A percentile compares a stretch with the other conserved stretches of the same genome.
Evolutionary conservation across 2,329 filamentous ascomycete genomes (phyloP).

Genomic region (Sporothrix phasma): DNA sequence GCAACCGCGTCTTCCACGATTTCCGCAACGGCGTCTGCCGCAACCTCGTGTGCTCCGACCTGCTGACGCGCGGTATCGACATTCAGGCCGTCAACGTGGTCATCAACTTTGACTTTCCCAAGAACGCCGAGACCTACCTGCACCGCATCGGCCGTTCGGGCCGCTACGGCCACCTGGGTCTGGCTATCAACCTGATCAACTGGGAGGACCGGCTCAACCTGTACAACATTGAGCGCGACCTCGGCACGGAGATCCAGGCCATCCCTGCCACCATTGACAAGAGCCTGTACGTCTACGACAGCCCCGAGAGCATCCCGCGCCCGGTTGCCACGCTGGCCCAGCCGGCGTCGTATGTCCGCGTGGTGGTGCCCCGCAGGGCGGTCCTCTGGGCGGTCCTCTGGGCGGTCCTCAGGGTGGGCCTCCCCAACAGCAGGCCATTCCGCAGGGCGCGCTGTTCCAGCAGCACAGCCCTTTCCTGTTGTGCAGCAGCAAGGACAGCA

Average conservation of each 20-base stretch:
- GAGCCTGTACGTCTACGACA: conserved; percentile 95
- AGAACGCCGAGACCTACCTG: conserved; percentile 97
- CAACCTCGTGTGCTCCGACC: conserved; percentile 94
- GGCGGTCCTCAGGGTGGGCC: background rate
- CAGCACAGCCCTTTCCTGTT: conserved; percentile 1
- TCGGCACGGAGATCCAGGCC: conserved; percentile 95
- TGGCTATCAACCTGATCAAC: conserved; percentile 98
- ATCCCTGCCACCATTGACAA: conserved; percentile 94
- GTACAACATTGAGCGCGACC: conserved; percentile 95
- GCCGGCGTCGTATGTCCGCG: conserved; percentile 11
- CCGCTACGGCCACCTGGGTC: conserved; percentile 89
- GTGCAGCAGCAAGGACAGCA: background rate
- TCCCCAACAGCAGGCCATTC: background rate
- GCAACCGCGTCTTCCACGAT: conserved; percentile 98
- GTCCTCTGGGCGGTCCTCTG: too few species aligned
- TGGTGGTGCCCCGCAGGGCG: too few species aligned
- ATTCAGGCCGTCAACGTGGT: conserved; percentile 99
- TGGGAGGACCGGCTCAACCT: conserved; percentile 99
- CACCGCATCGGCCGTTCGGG: conserved; percentile 97
- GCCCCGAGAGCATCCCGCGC: conserved; percentile 86
- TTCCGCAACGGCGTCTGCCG: conserved; percentile 97
- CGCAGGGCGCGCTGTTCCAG: background rate
- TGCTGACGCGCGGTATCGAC: conserved; percentile 96
- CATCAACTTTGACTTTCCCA: conserved; percentile 99
- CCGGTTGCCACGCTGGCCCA: conserved; percentile 48